Base-by-base conservation (phyloP, 164 flowering plant species). In the Buxus sempervirens region DNA sequence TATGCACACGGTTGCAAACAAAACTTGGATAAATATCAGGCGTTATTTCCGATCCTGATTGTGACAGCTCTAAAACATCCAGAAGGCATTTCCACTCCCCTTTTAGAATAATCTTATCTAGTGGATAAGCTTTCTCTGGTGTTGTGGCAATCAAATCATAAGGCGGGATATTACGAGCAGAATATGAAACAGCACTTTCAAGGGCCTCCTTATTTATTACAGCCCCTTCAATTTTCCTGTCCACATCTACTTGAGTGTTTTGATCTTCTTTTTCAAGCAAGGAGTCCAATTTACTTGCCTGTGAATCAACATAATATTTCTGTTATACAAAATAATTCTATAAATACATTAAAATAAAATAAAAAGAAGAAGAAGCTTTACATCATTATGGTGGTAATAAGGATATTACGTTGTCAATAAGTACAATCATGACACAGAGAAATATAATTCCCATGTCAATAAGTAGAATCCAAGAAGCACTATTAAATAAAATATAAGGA, bases 51-150 rank as follows among this genome's bases (percentile, higher is more conserved):
- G 23, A 54, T 53, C 76, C 85, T 8, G 54, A 64, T 59, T 80
- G 68, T 62, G 77, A 26, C 64, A 71, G 82, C 45, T 82, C 63
- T 63, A 78, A 57, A 60, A 87, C 61, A 77, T 92, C 95, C 26
- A 56, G 60, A 62, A 96, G 88, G 76, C 75, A 74, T 70, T 70
- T 73, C 90, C 88, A 85, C 58, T 96, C 98, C 64, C 83, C 91
- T 23, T 76, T 69, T 13, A 75, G 68, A 75, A 95, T 91, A 60
- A 92, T 92, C 80, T 80, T 82, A 49, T 88, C 86, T 45, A 96
- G 60, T 4, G 86, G 97, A 82, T 89, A 96, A 62, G 95, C 99
- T 60, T 73, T 77, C 62, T 86, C 79, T 1, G 90, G 90, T 28
- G 78, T 67, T 22, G 85, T 77, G 36, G 98, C 98, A 60, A 78